Evolutionary conservation across 2,329 filamentous ascomycete genomes (phyloP), one percentile per base, ranked within the genome.

Genomic region (Ceratocystis papillata): DNA sequence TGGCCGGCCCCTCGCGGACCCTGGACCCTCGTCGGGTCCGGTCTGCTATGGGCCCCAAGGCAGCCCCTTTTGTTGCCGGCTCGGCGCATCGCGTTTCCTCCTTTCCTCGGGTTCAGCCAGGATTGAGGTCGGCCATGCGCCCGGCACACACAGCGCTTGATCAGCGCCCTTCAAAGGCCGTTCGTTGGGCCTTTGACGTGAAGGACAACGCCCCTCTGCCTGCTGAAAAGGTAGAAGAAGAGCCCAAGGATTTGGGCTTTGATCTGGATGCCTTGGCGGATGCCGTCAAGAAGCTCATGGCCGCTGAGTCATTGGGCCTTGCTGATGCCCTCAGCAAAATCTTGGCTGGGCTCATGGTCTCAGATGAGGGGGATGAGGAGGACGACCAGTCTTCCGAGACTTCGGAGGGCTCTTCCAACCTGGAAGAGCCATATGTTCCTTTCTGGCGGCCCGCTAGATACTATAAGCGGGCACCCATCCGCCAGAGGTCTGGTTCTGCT

Each of bases 181-280:
- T 41, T 12, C 37, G 37, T 41, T 41, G 37, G 37, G 37, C 37
- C 37, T 41, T 41, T 41, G 37, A 41, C 10, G 37, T 41, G 12
- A 41, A 41, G 10, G 37, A 41, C 10, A 41, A 41, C 37, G 37
- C 37, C 10, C 37, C 37, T 5, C 37, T 41, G 12, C 37, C 37
- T 12, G 10, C 37, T 5, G 37, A 41, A 12, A 41, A 41, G 37
- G 37, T 12, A 41, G 37, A 41, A 15, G 10, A 41, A 41, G 10
- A 41, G 48, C 48, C 48, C 22, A 12, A 28, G 12, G 48, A 53
- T 22, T 28, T 53, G 48, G 48, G 48, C 48, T 53, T 25, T 25
- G 48, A 53, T 53, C 10, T 53, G 22, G 48, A 53, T 53, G 48
- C 48, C 48, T 53, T 53, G 48, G 48, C 48, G 48, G 48, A 53